Conservation (phyloP, 2,329 filamentous ascomycete species). For the Neobulgaria alba region DNA sequence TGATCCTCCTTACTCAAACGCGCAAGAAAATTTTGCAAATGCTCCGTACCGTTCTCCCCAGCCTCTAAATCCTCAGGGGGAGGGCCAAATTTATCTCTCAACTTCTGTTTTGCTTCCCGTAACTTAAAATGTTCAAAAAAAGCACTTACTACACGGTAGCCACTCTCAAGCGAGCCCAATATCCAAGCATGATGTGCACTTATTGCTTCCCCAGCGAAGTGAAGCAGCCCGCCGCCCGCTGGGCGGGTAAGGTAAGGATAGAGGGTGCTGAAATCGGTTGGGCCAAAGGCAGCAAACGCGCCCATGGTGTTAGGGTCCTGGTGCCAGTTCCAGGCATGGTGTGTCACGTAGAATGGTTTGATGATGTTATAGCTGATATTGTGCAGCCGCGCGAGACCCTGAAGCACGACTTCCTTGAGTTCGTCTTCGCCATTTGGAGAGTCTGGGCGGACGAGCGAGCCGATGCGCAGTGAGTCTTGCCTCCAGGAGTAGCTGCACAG, state of each 20-base stretch:
- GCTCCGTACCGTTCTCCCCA: no score
- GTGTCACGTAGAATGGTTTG: neutral
- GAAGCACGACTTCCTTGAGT: neutral
- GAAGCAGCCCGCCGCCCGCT: neutral
- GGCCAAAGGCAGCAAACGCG: neutral
- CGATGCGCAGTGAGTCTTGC: neutral
- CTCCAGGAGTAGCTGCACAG: neutral
- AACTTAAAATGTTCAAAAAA: no score
- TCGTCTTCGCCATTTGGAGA: neutral
- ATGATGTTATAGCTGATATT: neutral
- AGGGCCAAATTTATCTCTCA: no score
- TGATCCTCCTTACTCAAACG: no score
- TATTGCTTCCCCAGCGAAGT: neutral
- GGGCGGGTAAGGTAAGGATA: neutral
- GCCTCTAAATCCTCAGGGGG: no score
- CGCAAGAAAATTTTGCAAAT: no score
- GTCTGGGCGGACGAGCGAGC: neutral
- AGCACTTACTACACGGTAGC: no score
- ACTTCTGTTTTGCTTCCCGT: no score
- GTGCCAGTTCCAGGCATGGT: neutral
- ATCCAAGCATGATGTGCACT: neutral
- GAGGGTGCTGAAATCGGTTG: neutral
- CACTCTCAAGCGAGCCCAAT: neutral
- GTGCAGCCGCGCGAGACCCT: neutral
- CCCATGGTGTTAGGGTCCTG: neutral